Conservation (phyloP, 2,329 filamentous ascomycete species). For the Didymella lethalis region DNA sequence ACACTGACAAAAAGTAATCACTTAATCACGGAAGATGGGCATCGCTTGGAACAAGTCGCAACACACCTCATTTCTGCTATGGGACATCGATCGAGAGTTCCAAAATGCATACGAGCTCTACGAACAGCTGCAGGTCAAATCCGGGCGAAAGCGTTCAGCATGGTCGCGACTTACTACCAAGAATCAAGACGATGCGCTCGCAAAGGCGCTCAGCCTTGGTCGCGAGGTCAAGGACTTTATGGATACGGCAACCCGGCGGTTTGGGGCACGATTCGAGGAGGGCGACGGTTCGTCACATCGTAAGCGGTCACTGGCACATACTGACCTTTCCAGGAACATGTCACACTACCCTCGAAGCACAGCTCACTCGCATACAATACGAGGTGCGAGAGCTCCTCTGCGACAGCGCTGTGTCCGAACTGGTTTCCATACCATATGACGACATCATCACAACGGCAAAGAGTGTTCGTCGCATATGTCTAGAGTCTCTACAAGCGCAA, state of each 20-base stretch:
- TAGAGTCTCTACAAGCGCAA: constrained; percentile 42
- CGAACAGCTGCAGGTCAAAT: constrained; percentile 39
- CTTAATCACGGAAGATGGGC: constrained; percentile 19
- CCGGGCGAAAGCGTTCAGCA: constrained; percentile 29
- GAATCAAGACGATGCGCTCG: constrained; percentile 39
- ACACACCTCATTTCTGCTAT: constrained; percentile 43
- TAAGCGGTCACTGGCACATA: background rate
- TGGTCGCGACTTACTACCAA: constrained; percentile 40
- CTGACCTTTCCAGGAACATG: constrained; percentile 42
- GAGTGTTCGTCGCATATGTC: constrained; percentile 43
- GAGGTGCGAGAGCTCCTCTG: constrained; percentile 43
- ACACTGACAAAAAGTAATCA: background rate
- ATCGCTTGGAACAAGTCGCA: constrained; percentile 40
- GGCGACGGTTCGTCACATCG: constrained; percentile 40
- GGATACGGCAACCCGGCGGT: constrained; percentile 37
- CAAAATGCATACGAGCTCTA: constrained; percentile 46
- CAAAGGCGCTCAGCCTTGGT: constrained; percentile 39
- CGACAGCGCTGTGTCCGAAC: constrained; percentile 36
- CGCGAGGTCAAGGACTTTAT: constrained; percentile 38
- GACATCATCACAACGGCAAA: constrained; percentile 43
- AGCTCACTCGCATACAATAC: constrained; percentile 45
- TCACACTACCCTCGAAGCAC: constrained; percentile 41
- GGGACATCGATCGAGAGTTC: constrained; percentile 50
- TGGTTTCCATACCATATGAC: constrained; percentile 35
- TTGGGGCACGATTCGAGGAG: constrained; percentile 43